phyloP scores from a whole-genome alignment of 345 rosid species.

The Conringia planisiliqua region DNA sequence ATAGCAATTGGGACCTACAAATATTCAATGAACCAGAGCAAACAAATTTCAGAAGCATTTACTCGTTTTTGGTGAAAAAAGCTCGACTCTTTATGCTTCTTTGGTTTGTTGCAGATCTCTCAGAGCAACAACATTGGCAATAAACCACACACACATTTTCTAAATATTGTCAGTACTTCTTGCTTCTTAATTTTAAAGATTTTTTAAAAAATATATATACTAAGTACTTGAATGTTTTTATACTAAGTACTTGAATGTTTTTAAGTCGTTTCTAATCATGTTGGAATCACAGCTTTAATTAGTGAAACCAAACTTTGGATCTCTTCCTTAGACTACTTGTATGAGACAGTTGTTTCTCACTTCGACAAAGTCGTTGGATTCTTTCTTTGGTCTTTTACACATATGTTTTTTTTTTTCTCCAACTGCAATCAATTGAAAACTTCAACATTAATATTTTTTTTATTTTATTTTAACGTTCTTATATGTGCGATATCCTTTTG shows the following conservation, averaged over 20 bases:
- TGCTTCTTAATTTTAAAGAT: slow-evolving; percentile 16
- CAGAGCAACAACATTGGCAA: slow-evolving; percentile 7
- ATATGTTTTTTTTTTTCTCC: background rate
- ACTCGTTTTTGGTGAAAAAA: slow-evolving; percentile 25
- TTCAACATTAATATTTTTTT: background rate
- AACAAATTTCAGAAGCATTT: background rate
- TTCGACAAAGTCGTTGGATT: slow-evolving; percentile 27
- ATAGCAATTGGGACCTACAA: slow-evolving; percentile 19
- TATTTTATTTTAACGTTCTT: background rate
- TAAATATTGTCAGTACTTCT: slow-evolving; percentile 8
- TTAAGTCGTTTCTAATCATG: background rate
- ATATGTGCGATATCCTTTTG: slow-evolving; percentile 14
- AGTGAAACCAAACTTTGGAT: slow-evolving; percentile 27
- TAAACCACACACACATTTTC: slow-evolving; percentile 20
- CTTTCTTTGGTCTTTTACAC: slow-evolving; percentile 14
- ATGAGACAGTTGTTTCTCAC: slow-evolving; percentile 37
- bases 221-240: background rate
- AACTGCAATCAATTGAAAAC: slow-evolving; percentile 3
- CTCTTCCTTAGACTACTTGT: slow-evolving; percentile 22
- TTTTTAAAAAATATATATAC: no score
- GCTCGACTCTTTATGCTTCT: slow-evolving; percentile 16
- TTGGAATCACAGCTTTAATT: slow-evolving; percentile 20
- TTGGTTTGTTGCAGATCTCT: slow-evolving; percentile 20
- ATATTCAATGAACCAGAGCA: slow-evolving; percentile 19
- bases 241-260: background rate